Percentiles rank a stretch among this genome's conserved stretches.
These are phyloP conservation scores for Pulveroboletus sp. DNA, from an alignment of 768 basidiomycete genomes.

Conservation along the genomic window DNA sequence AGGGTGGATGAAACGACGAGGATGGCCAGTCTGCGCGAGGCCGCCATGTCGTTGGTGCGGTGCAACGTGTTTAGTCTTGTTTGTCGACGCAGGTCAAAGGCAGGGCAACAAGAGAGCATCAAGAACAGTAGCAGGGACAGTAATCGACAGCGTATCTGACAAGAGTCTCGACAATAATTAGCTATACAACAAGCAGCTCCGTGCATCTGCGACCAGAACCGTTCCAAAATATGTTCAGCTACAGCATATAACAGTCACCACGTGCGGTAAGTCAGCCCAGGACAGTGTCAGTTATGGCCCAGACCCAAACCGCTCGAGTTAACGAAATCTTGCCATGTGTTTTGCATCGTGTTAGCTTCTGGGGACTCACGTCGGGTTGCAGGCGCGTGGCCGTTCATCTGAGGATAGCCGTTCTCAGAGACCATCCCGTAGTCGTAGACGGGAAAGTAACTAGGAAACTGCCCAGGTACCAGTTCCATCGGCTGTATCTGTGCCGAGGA, in stretches of 20 bases:
- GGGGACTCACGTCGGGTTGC: slow-evolving; percentile 41
- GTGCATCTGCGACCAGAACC: slow-evolving; percentile 1
- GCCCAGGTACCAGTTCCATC: slow-evolving; percentile 30
- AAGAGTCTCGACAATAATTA: slow-evolving; percentile 14
- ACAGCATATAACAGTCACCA: slow-evolving; percentile 7
- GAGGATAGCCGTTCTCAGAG: slow-evolving; percentile 29
- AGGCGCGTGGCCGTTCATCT: slow-evolving; percentile 37
- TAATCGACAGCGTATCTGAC: slow-evolving; percentile 3
- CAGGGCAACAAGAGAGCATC: background rate
- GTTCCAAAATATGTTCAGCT: slow-evolving; percentile 7
- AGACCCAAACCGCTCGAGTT: slow-evolving; percentile 23
- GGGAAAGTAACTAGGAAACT: slow-evolving; percentile 67
- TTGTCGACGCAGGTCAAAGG: slow-evolving; percentile 5
- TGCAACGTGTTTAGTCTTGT: slow-evolving; percentile 20
- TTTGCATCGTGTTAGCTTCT: slow-evolving; percentile 52
- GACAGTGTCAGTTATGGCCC: slow-evolving; percentile 9
- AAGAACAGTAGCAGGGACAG: slow-evolving; percentile 21
- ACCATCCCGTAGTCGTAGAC: slow-evolving; percentile 64
- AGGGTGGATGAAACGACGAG: slow-evolving; percentile 5
- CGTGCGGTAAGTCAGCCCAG: slow-evolving; percentile 1
- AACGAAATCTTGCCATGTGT: slow-evolving; percentile 64
- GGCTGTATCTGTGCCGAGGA: slow-evolving; percentile 23
- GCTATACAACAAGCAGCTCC: slow-evolving; percentile 9
- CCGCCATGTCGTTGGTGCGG: background rate
- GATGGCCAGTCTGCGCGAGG: background rate